Evolutionary conservation across 2,329 filamentous ascomycete species (phyloP), one percentile per base, ranked within the genome.

Genomic region (Sclerotinia subarctica): DNA sequence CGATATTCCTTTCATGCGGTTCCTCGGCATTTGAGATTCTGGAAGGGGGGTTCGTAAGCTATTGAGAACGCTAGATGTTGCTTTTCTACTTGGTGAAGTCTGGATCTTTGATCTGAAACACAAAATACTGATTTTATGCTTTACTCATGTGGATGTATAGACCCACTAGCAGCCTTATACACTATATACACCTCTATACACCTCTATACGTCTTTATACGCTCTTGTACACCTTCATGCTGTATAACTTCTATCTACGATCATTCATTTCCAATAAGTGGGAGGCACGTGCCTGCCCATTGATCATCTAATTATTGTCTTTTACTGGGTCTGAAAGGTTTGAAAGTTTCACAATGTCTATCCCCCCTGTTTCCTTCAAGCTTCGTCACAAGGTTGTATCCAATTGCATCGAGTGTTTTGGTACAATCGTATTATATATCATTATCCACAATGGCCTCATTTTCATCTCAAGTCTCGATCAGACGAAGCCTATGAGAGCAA

Each of bases 401-500:
- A 51, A 26, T 51, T 24, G 4, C 7, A 51, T 26, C 8, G 10
- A 38, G 59, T 63, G 29, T 47, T 51, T 63, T 51, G 46, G 13
- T 24, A 32, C 13, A 32, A 32, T 60, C 6, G 5, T 60, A 24
- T 35, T 60, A 17, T n/a, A 13, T 21, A n/a, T 10, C n/a, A 15
- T 49, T 35, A 38, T 42, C 46, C 59, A 38, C 59, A 63, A 19
- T 51, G 59, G 15, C 32, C 46, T 51, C 51, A 26, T 52, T 51
- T 62, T 26, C 26, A 63, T 38, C 59, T 47, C 32, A 8, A 51
- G 10, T 4, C 38, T 24, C 17, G 11, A 63, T 63, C 29, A 26
- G 59, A 63, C 26, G 29, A 29, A 63, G 59, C 32, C 32, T 42
- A 26, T 29, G 46, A 51, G 59, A 21, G 59, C 58, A 51, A 62